Evolutionary conservation across 2,329 filamentous ascomycete species (phyloP).

Genomic region (Neonectria sp.): DNA sequence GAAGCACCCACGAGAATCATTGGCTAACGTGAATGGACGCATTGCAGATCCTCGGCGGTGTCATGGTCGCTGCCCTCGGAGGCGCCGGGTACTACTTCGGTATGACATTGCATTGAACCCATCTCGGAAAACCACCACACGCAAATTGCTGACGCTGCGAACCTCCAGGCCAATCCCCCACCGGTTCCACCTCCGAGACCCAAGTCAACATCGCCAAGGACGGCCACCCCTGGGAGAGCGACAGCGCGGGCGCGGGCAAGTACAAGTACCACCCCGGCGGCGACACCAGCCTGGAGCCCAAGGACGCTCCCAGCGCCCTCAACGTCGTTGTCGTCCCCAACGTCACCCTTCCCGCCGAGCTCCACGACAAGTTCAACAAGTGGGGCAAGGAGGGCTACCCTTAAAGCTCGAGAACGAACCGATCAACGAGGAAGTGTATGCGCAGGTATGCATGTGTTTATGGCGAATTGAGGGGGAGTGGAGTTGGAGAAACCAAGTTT

Average conservation of each 20-base stretch:
- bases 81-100: constrained; percentile 93
- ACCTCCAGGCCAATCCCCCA: constrained; percentile 82
- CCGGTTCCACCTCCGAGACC: constrained; percentile 85
- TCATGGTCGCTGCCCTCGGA: constrained; percentile 91
- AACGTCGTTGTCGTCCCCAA: constrained; percentile 96
- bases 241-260: constrained; percentile 71
- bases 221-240: constrained; percentile 93
- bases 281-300: constrained; percentile 80
- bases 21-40: constrained; percentile 35
- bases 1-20: constrained; percentile 17
- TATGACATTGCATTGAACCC: constrained; percentile 55
- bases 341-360: constrained; percentile 90
- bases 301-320: constrained; percentile 93
- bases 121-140: constrained; percentile 14
- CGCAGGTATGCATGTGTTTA: constrained; percentile 30
- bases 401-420: constrained; percentile 54
- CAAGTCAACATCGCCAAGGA: constrained; percentile 80
- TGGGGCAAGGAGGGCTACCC: constrained; percentile 97
- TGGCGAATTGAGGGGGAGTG: constrained; percentile 28
- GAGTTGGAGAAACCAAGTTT: constrained; percentile 30
- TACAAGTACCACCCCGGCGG: constrained; percentile 89
- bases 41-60: constrained; percentile 85
- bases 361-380: constrained; percentile 99
- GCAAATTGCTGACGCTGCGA: constrained; percentile 41
- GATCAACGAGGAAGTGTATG: constrained; percentile 28